phyloP scores from a whole-genome alignment of 495 filamentous ascomycete genomes.

The Sabuloglossum arenarium region DNA sequence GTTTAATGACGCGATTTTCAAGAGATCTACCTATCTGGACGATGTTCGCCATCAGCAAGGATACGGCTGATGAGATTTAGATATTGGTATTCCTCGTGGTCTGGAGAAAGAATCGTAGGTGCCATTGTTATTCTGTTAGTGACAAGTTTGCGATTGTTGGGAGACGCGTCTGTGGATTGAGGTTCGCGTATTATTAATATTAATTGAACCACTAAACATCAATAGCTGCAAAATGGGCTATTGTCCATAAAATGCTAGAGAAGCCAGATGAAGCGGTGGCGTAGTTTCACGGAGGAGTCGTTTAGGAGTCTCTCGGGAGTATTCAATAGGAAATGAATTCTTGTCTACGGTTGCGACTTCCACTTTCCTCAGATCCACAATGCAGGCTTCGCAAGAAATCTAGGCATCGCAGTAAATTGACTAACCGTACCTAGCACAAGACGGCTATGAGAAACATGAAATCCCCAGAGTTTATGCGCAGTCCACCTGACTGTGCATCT shows the following conservation, averaged over 20 bases:
- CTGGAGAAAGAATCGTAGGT: neutral
- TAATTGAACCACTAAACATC: too few species aligned
- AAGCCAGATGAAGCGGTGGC: too few species aligned
- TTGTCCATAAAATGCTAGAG: too few species aligned
- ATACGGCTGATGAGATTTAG: conserved; percentile 57
- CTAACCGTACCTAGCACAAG: neutral
- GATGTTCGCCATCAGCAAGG: conserved; percentile 52
- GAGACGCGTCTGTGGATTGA: neutral
- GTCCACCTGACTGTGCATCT: neutral
- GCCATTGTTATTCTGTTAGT: conserved; percentile 23
- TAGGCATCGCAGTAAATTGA: neutral
- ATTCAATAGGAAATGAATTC: too few species aligned
- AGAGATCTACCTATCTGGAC: conserved; percentile 43
- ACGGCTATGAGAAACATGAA: neutral
- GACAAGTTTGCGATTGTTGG: conserved; percentile 24
- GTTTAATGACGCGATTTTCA: neutral
- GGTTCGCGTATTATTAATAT: neutral
- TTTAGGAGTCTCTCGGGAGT: too few species aligned
- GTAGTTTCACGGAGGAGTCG: too few species aligned
- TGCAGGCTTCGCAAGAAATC: too few species aligned
- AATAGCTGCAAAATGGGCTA: too few species aligned
- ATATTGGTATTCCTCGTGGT: conserved; percentile 59
- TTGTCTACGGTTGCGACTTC: too few species aligned
- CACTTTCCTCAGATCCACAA: too few species aligned
- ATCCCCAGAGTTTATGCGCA: neutral